A percentile compares a stretch with the other conserved stretches of the same genome.
Conservation (phyloP, 805 yeast species). For the Schwanniomyces occidentalis region DNA sequence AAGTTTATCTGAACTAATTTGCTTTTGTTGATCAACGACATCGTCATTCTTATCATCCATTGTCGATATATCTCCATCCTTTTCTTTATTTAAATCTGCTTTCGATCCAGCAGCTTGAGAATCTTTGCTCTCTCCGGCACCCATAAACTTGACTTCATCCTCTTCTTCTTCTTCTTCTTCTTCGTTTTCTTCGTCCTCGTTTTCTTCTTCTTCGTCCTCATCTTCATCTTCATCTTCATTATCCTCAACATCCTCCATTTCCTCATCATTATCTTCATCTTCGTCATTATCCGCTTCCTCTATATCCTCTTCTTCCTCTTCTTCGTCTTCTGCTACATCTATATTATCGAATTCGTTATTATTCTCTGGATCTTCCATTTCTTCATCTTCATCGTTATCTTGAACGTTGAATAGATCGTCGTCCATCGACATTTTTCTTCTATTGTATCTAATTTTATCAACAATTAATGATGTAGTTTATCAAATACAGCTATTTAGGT, state of each 20-base stretch:
- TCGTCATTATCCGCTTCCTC: conserved; percentile 28
- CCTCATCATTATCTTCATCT: conserved; percentile 24
- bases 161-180: conserved; percentile 16
- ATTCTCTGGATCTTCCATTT: conserved; percentile 15
- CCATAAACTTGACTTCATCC: too few relatives aligned
- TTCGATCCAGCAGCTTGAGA: conserved; percentile 17
- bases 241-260: conserved; percentile 17
- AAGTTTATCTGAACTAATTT: conserved; percentile 1
- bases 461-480: too few relatives aligned
- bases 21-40: background rate
- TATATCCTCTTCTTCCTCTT: conserved; percentile 22
- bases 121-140: conserved; percentile 14
- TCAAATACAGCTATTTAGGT: too few relatives aligned
- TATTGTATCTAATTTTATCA: too few relatives aligned
- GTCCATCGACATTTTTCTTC: conserved; percentile 22
- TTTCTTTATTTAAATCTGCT: conserved; percentile 7
- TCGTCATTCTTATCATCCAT: conserved; percentile 4
- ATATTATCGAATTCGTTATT: conserved; percentile 15
- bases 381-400: conserved; percentile 16
- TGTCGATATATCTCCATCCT: background rate
- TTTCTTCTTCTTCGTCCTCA: conserved; percentile 16
- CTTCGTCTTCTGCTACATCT: conserved; percentile 6
- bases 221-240: conserved; percentile 18
- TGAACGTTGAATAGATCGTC: conserved; percentile 30
- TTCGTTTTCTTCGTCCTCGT: conserved; percentile 15